Evolutionary conservation across 176 grass and related monocot genomes (phyloP).

Genomic region (Alopecurus myosuroides): DNA sequence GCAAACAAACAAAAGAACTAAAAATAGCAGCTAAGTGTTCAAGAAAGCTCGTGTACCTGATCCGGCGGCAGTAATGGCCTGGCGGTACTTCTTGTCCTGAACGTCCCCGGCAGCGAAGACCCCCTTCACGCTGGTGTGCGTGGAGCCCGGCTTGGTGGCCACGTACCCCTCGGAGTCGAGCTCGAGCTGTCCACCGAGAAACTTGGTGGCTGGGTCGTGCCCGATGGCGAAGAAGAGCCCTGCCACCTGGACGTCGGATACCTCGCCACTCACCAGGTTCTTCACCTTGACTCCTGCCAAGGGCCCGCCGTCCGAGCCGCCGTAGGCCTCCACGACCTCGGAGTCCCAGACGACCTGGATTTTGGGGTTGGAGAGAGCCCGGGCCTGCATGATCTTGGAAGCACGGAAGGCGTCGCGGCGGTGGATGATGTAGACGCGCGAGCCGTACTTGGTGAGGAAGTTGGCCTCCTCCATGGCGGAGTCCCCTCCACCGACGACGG

Average conservation of each 20-base stretch:
- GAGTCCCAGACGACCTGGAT: constrained; percentile 92
- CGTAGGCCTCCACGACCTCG: constrained; percentile 76
- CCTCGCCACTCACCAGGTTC: constrained; percentile 64
- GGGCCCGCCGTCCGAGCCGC: constrained; percentile 24
- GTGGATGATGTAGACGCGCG: constrained; percentile 86
- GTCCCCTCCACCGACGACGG: constrained; percentile 85
- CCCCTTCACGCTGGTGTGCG: constrained; percentile 83
- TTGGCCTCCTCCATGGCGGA: constrained; percentile 99
- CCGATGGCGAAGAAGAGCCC: constrained; percentile 96
- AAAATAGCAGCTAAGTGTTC: background rate
- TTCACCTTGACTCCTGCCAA: constrained; percentile 75
- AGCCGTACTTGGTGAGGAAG: constrained; percentile 97
- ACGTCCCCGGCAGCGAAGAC: constrained; percentile 94
- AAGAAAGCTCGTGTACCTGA: constrained; percentile 55
- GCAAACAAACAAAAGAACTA: too few species aligned
- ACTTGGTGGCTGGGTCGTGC: constrained; percentile 89
- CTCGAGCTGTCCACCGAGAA: constrained; percentile 82
- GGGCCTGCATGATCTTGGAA: constrained; percentile 96
- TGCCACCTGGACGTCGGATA: constrained; percentile 57
- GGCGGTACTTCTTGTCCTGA: constrained; percentile 95
- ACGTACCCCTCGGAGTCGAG: constrained; percentile 82
- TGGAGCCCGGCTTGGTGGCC: constrained; percentile 68
- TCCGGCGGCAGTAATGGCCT: constrained; percentile 93
- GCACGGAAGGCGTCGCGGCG: constrained; percentile 82
- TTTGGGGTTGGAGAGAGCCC: constrained; percentile 79